These are phyloP conservation scores for Chrysosporium queenslandicum DNA, from an alignment of 2,329 filamentous ascomycete species.

Conservation along the genomic window DNA sequence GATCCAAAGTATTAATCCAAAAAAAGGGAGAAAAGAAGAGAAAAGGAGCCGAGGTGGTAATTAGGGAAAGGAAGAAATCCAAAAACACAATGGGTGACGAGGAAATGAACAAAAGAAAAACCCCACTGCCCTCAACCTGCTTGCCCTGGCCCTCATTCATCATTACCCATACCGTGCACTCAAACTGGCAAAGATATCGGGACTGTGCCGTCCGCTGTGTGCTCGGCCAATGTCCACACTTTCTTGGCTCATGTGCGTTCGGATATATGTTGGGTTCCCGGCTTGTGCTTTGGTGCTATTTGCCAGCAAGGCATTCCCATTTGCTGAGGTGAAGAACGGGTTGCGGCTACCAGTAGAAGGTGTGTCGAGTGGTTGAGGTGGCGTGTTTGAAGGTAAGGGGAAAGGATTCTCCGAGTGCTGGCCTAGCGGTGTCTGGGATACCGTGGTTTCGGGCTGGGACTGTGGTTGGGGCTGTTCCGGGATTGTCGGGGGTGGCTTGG, in stretches of 20 bases:
- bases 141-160: background rate
- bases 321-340: slow-evolving; percentile 25
- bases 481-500: slow-evolving; percentile 29
- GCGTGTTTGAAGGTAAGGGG: slow-evolving; percentile 16
- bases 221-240: slow-evolving; percentile 41
- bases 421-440: slow-evolving; percentile 23
- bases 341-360: slow-evolving; percentile 21
- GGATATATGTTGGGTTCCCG: slow-evolving; percentile 5
- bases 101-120: slow-evolving; percentile 1
- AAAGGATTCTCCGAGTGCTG: slow-evolving; percentile 23
- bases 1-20: background rate
- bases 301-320: slow-evolving; percentile 15
- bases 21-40: background rate
- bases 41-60: too few relatives aligned
- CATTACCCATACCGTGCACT: slow-evolving; percentile 37
- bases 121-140: background rate
- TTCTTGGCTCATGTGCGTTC: slow-evolving; percentile 39
- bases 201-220: slow-evolving; percentile 41
- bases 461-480: slow-evolving; percentile 24
- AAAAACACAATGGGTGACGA: slow-evolving; percentile 6
- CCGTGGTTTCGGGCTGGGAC: slow-evolving; percentile 20
- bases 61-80: background rate
- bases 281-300: background rate
- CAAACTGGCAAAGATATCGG: slow-evolving; percentile 43
- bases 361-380: background rate